Percentiles rank a stretch among this genome's conserved stretches.
phyloP scores from a whole-genome alignment of 805 yeast genomes.

The Candida tammaniensis region DNA sequence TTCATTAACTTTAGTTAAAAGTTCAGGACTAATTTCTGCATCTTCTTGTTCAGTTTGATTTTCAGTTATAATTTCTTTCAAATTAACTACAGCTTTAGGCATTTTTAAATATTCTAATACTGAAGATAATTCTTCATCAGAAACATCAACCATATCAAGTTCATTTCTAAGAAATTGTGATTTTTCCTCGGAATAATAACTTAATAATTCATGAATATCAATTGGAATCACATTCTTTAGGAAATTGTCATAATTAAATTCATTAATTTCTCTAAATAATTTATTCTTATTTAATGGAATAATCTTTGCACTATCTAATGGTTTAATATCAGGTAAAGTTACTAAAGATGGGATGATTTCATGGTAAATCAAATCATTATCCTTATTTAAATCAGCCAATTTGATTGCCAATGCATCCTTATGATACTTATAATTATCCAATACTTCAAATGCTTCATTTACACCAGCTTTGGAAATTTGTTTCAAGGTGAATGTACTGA shows the following conservation, averaged over 20 bases:
- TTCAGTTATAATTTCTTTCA: slow-evolving; percentile 40
- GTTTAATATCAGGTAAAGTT: slow-evolving; percentile 62
- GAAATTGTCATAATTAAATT: slow-evolving; percentile 45
- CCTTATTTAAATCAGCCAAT: slow-evolving; percentile 56
- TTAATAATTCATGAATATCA: slow-evolving; percentile 80
- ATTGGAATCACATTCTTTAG: slow-evolving; percentile 82
- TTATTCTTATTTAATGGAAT: slow-evolving; percentile 48
- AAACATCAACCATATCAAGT: slow-evolving; percentile 69
- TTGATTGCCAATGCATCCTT: slow-evolving; percentile 38
- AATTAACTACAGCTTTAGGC: slow-evolving; percentile 60
- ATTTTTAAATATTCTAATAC: slow-evolving; percentile 78
- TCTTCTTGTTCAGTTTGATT: slow-evolving; percentile 4
- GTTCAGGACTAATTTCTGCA: slow-evolving; percentile 5
- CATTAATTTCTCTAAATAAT: slow-evolving; percentile 42
- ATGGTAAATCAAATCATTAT: slow-evolving; percentile 88
- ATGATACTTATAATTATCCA: slow-evolving; percentile 41
- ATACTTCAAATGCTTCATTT: slow-evolving; percentile 31
- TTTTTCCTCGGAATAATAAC: slow-evolving; percentile 86
- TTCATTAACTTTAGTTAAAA: slow-evolving; percentile 17
- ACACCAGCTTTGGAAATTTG: slow-evolving; percentile 20
- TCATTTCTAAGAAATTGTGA: slow-evolving; percentile 73
- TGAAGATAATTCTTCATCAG: slow-evolving; percentile 74
- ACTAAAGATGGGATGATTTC: slow-evolving; percentile 64
- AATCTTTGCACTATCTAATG: slow-evolving; percentile 65
- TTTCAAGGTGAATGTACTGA: slow-evolving; percentile 26